Base-by-base conservation (phyloP, 768 basidiomycete species). In the Stropharia rugosoannulata region DNA sequence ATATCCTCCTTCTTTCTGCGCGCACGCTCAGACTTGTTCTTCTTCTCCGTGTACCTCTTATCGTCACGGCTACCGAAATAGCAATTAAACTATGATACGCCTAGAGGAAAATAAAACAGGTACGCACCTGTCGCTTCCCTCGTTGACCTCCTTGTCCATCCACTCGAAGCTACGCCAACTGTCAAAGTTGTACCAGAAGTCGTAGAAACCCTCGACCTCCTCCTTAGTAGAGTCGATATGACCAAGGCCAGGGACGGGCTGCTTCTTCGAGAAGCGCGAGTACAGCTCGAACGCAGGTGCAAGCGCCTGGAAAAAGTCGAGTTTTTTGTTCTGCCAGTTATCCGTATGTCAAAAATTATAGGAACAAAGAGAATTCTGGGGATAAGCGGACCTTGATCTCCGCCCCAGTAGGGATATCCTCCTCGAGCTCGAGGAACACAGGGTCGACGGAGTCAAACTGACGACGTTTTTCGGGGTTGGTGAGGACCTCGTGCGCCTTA, bases 171-270 rank as follows among this genome's bases (percentile, higher is more conserved):
- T 92, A 65, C 96, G 80, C 96, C 96, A 99, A 62, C 89, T 92
- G 72, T 98, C 96, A 73, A 99, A 96, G 81, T 95, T 96, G 81
- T 99, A 98, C 94, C 95, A 99, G 73, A 96, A 97, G 72, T 98
- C 90, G 78, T 99, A 99, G 80, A 99, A 98, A 5, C 75, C 80
- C 70, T 96, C 92, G 51, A 98, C 95, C 54, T 84, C 82, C 61
- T 83, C 81, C 73, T 97, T 96, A 55, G 85, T 69, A 18, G 87
- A 83, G 43, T 90, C 80, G 57, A 80, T 72, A 27, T 71, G 72
- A 9, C 95, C 96, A 25, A 99, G 82, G 56, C 78, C 70, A 5
- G 93, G 95, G 6, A 94, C 93, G 11, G 95, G 94, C 68, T 90
- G 82, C 51, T 68, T 76, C 62, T 86, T 87, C 62, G 93, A 95